Evolutionary conservation across 371 early-diverging fungal species (phyloP).

Genomic region (Mortierella polycephala): DNA sequence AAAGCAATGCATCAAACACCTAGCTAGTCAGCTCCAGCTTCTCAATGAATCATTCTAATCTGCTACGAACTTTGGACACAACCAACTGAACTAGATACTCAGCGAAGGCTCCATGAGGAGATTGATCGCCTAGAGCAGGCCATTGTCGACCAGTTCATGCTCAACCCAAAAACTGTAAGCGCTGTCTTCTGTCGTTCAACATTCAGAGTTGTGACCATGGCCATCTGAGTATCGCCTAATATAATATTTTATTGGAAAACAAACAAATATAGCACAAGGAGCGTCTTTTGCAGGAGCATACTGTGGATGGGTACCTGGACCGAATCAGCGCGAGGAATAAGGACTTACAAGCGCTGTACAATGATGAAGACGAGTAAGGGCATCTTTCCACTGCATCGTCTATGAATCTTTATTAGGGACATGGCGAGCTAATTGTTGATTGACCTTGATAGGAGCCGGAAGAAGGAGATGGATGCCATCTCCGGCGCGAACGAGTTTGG

Average conservation of each 20-base stretch:
- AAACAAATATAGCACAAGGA: slow-evolving; percentile 72
- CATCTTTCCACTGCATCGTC: background rate
- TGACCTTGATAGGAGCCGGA: slow-evolving; percentile 62
- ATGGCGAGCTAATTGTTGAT: background rate
- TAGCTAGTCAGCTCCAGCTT: background rate
- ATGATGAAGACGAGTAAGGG: slow-evolving; percentile 79
- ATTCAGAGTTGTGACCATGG: no score
- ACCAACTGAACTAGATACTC: slow-evolving; percentile 47
- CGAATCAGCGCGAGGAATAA: slow-evolving; percentile 76
- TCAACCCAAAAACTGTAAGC: slow-evolving; percentile 73
- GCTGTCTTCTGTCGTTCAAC: no score
- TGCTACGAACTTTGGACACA: no score
- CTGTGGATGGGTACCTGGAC: slow-evolving; percentile 77
- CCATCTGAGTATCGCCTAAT: background rate
- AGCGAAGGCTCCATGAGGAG: slow-evolving; percentile 84
- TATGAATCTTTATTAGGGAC: background rate
- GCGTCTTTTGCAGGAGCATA: slow-evolving; percentile 84
- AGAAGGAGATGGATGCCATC: slow-evolving; percentile 79
- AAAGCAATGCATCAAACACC: background rate
- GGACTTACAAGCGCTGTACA: slow-evolving; percentile 71
- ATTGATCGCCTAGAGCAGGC: slow-evolving; percentile 93
- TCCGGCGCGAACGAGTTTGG: slow-evolving; percentile 79
- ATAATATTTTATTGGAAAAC: background rate
- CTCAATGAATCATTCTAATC: background rate
- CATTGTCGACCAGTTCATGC: slow-evolving; percentile 83